Evolutionary conservation across 768 basidiomycete genomes (phyloP).

Genomic region (Tylopilus intermedius): DNA sequence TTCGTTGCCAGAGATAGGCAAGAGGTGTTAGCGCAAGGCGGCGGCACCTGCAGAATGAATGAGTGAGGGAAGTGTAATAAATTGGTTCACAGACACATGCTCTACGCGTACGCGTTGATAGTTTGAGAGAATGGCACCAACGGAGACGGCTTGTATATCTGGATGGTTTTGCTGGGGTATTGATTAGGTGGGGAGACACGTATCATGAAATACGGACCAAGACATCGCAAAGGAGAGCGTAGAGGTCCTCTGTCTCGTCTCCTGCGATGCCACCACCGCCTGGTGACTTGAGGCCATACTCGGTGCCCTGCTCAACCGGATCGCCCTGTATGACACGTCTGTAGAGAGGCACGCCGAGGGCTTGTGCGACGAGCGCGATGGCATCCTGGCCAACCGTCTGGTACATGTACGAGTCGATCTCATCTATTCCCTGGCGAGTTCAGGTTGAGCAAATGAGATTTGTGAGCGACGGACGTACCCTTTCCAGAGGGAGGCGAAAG

Average conservation of each 20-base stretch:
- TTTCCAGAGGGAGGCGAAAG: slow-evolving; percentile 79
- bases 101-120: slow-evolving; percentile 97
- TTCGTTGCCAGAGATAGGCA: slow-evolving; percentile 90
- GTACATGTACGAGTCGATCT: slow-evolving; percentile 97
- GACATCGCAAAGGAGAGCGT: slow-evolving; percentile 62
- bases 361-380: slow-evolving; percentile 77
- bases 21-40: slow-evolving; percentile 77
- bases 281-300: slow-evolving; percentile 74
- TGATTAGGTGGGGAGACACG: background rate
- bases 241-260: slow-evolving; percentile 96
- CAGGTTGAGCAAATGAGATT: background rate
- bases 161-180: slow-evolving; percentile 61
- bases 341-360: slow-evolving; percentile 83
- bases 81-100: slow-evolving; percentile 68
- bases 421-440: slow-evolving; percentile 53
- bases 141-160: slow-evolving; percentile 80
- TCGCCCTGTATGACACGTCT: slow-evolving; percentile 74
- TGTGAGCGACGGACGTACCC: slow-evolving; percentile 45
- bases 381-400: slow-evolving; percentile 99
- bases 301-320: slow-evolving; percentile 73
- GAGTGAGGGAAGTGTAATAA: background rate
- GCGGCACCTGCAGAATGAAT: slow-evolving; percentile 52
- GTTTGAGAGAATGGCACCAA: slow-evolving; percentile 95
- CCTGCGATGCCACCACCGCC: slow-evolving; percentile 53
- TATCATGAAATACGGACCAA: slow-evolving; percentile 51